Evolutionary conservation across 345 rosid species (phyloP), one percentile per base, ranked within the genome.

Genomic region (Carallia pectinifolia): DNA sequence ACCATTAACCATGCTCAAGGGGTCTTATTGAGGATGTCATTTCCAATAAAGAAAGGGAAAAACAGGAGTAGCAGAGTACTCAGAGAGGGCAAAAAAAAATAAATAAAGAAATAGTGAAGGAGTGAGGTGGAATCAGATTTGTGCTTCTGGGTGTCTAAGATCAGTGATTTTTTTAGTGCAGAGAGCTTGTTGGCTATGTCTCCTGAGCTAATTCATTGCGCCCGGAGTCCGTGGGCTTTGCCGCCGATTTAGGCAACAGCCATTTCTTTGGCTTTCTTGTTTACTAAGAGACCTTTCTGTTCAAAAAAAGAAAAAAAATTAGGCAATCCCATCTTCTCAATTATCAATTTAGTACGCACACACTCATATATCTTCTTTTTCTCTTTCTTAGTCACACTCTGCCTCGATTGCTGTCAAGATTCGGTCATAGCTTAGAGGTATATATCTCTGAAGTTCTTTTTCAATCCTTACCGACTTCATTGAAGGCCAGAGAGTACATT

Each of bases 221-320:
- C 74, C 88, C 90, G 82, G 60, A 37, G 88, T 88, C 89, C 66
- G 64, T 82, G 92, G 92, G 81, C 85, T 84, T 82, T 88, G 92
- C 87, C 82, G 52, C 68, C 77, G 77, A 48, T 78, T 77, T 67
- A 82, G 87, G 88, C 80, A 80, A 81, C 90, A 88, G n/a, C 54
- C 68, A 85, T 82, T 74, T 68, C 81, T 76, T 62, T 75, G 72
- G 73, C 76, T 82, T 82, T 79, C 80, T 84, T 79, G 78, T 74
- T 79, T 64, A 81, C 71, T 53, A 78, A 84, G 89, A 81, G 84
- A 82, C 80, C 84, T 81, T 80, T 76, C 72, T 54, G 70, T 78
- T 68, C 58, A 71, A 78, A 81, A 44, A 44, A 44, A 44, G 50
- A 12, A 44, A 15, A 44, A 44, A 44, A 64, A 79, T 73, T 70